Percentiles rank a stretch among this genome's conserved stretches.
These are phyloP conservation scores for Volvariella surrecta DNA, from an alignment of 1,284 basidiomycete genomes.

Conservation along the genomic window DNA sequence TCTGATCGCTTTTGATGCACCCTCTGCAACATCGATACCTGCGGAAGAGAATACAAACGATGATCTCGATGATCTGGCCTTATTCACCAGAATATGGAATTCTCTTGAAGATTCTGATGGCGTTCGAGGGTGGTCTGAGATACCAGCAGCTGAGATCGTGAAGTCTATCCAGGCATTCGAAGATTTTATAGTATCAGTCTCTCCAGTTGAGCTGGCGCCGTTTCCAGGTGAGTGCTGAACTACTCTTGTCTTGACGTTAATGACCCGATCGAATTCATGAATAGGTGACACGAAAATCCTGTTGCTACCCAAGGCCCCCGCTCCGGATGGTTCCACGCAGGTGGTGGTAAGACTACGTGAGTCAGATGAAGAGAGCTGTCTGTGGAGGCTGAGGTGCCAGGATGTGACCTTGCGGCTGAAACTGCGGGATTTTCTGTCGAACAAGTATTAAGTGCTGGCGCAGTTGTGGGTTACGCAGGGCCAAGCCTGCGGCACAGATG, in stretches of 20 bases:
- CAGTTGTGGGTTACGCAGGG: too few species aligned
- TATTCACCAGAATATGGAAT: constrained; percentile 50
- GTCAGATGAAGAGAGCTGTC: constrained; percentile 59
- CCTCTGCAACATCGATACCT: constrained; percentile 42
- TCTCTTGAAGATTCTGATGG: constrained; percentile 32
- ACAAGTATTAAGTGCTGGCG: too few species aligned
- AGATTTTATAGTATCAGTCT: constrained; percentile 34
- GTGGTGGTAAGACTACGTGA: constrained; percentile 48
- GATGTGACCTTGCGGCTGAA: constrained; percentile 28
- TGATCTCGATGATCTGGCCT: constrained; percentile 17
- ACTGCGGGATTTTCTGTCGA: constrained; percentile 13
- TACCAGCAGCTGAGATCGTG: constrained; percentile 41
- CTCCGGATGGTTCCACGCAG: constrained; percentile 11
- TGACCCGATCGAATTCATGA: constrained; percentile 7
- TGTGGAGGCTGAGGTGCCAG: constrained; percentile 61
- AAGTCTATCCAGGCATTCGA: constrained; percentile 42
- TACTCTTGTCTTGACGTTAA: constrained; percentile 3
- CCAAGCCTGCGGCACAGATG: too few species aligned
- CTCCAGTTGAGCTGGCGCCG: constrained; percentile 43
- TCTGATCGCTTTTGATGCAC: constrained; percentile 63
- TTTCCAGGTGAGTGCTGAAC: constrained; percentile 40
- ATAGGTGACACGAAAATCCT: constrained; percentile 59
- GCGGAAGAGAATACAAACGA: constrained; percentile 11
- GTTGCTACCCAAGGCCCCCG: constrained; percentile 21
- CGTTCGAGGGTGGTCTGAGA: constrained; percentile 60